Base-by-base conservation (phyloP, 2,329 filamentous ascomycete species). In the Hypoxylon sp. region DNA sequence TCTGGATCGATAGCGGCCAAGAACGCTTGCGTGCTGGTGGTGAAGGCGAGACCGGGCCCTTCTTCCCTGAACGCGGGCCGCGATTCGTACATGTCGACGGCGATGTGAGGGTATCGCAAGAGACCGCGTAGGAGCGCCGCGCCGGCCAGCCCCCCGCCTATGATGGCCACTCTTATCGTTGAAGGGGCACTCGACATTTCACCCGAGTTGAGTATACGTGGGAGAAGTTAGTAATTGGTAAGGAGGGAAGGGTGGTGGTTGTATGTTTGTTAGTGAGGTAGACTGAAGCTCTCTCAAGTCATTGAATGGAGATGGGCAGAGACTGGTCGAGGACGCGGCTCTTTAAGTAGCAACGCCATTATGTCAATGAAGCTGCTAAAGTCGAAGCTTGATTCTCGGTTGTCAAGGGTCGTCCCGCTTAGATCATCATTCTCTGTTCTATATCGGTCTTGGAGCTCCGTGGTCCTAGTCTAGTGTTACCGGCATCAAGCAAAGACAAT, bases 61-160 rank as follows among this genome's bases (percentile, higher is more conserved):
- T 74, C 71, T 37, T 72, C 70, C 15, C 58, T 65, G 47, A 74
- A 73, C 1, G 54, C 39, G 4, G 73, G 72, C 1, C 63, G 63
- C 1, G 72, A 59, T 15, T 75, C 71, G 60, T 75, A 76, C 24
- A 76, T 64, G 50, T 75, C 72, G 11, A 68, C 73, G 10, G 65
- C 63, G 11, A 76, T 69, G 49, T 75, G 73, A 34, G 71, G 69
- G 56, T 74, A 65, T 19, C 70, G 62, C 3, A 75, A 39, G 8
- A 76, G 70, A 2, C 73, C 74, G 13, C 71, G 67, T 2, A 75
- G 54, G 5, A 75, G 48, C 26, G 61, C 56, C 3, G 70, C 70
- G 8, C 69, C 70, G 8, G 68, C 68, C 15, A 76, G 47, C 0
- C 71, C 70, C 15, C 73, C 73, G 30, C 74, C 74, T 32, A 76